These are phyloP conservation scores for Cladosporium sp. DNA, from an alignment of 2,329 filamentous ascomycete genomes.

Conservation along the genomic window DNA sequence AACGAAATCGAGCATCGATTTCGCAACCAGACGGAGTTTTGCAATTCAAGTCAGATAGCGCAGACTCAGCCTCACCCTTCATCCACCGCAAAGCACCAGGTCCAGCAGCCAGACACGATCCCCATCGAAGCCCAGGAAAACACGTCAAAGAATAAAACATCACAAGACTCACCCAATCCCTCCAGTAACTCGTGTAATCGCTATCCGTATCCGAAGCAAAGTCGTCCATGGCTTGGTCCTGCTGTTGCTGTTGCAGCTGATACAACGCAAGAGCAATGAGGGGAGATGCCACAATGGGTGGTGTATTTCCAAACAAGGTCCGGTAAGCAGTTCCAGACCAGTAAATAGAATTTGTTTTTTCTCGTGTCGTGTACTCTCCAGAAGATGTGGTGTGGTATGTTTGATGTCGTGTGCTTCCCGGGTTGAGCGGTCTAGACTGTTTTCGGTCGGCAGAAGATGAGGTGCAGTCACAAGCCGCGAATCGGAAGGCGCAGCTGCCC, in stretches of 20 bases:
- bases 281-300: no score
- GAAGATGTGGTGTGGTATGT: not conserved
- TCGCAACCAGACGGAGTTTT: not conserved
- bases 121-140: slow-evolving; percentile 2
- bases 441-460: not conserved
- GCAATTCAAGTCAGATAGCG: not conserved
- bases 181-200: slow-evolving; percentile 99
- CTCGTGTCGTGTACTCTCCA: no score
- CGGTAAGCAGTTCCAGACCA: not conserved
- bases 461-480: not conserved
- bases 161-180: slow-evolving; percentile 83
- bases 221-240: slow-evolving; percentile 69
- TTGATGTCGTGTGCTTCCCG: not conserved
- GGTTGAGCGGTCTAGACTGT: not conserved
- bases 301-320: not conserved
- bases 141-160: not conserved
- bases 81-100: not conserved
- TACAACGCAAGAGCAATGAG: not conserved
- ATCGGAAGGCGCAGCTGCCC: not conserved
- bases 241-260: not conserved
- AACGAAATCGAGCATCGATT: no score
- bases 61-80: not conserved
- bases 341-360: no score
- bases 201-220: slow-evolving; percentile 97
- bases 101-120: not conserved